phyloP scores from a whole-genome alignment of 2,329 filamentous ascomycete genomes.

The Pseudogymnoascus sp. region DNA sequence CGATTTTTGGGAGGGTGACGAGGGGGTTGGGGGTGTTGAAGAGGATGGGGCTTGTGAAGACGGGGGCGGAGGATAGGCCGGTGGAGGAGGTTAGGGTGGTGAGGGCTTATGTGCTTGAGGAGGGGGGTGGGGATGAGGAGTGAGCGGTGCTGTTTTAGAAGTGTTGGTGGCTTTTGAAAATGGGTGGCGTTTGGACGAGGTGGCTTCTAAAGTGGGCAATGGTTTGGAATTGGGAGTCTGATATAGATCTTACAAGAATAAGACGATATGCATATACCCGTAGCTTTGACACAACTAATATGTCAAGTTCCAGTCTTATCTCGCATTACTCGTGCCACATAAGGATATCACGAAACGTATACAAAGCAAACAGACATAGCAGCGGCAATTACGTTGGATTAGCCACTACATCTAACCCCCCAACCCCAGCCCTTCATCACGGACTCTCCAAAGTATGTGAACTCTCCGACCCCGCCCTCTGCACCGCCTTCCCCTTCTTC shows the following conservation, averaged over 20 bases:
- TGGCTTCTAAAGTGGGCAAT: no score
- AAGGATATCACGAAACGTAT: neutral
- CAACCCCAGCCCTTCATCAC: neutral
- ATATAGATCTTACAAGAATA: neutral
- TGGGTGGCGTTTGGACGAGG: neutral
- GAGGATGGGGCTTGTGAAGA: conserved; percentile 81
- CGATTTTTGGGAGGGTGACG: conserved; percentile 88
- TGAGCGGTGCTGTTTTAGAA: neutral
- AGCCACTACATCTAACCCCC: neutral
- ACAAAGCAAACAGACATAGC: neutral
- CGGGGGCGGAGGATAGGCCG: conserved; percentile 70
- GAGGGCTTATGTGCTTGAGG: conserved; percentile 59
- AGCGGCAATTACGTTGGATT: neutral
- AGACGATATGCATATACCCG: neutral
- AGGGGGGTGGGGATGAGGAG: conserved; percentile 31
- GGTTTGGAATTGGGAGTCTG: neutral
- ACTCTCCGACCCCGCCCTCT: neutral
- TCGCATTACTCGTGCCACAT: neutral
- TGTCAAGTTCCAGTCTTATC: neutral
- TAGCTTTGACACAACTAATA: neutral
- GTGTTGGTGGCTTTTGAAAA: neutral
- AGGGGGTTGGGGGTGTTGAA: conserved; percentile 74
- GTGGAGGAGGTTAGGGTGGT: conserved; percentile 74
- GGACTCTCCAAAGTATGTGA: neutral
- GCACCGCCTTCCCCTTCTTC: neutral